Evolutionary conservation across 768 basidiomycete species (phyloP).

Genomic region (Tulasnella sp.): DNA sequence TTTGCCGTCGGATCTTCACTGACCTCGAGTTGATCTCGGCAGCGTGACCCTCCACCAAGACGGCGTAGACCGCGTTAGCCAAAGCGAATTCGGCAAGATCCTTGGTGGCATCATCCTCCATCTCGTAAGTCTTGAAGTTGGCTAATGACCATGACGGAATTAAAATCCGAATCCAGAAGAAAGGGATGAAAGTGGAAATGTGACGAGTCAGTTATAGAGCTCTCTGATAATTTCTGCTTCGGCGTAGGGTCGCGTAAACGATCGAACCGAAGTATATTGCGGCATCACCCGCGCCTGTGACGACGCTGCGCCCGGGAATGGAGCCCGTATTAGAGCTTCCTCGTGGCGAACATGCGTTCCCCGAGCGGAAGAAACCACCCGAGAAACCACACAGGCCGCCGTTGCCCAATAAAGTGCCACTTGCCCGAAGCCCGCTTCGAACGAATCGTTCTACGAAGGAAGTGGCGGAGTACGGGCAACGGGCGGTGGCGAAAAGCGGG

Average conservation of each 20-base stretch:
- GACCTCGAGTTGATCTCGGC: constrained; percentile 93
- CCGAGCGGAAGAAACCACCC: not conserved
- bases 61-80: constrained; percentile 94
- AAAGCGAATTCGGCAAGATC: constrained; percentile 95
- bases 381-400: not conserved
- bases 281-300: not conserved
- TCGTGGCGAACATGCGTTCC: not conserved
- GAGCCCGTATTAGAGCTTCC: constrained; percentile 9
- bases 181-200: not conserved
- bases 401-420: constrained; percentile 9
- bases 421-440: not conserved
- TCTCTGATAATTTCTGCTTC: not conserved
- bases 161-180: not conserved
- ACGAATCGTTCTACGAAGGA: not conserved
- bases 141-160: constrained; percentile 49
- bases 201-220: not conserved
- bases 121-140: constrained; percentile 94
- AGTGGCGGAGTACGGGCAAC: constrained; percentile 6
- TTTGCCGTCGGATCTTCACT: constrained; percentile 38
- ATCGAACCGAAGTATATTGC: constrained; percentile 2
- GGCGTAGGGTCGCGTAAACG: not conserved
- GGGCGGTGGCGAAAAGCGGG: not conserved
- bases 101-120: constrained; percentile 93
- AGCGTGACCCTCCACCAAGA: constrained; percentile 93
- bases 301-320: not conserved